These are phyloP conservation scores for Grosmannia penicillata DNA, from an alignment of 2,329 filamentous ascomycete species.

Conservation along the genomic window DNA sequence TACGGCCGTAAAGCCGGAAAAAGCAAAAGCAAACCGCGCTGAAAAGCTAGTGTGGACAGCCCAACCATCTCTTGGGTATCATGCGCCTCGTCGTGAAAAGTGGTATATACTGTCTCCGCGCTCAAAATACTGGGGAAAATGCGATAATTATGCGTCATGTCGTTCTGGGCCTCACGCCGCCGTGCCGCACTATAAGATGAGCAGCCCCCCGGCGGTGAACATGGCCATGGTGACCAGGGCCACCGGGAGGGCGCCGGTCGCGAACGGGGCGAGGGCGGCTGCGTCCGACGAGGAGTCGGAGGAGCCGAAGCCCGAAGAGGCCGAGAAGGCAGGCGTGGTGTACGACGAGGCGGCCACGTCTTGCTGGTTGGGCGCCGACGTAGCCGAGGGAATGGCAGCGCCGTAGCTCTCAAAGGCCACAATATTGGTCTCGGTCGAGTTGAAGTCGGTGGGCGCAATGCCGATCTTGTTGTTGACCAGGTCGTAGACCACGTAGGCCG, in stretches of 20 bases:
- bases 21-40: neutral
- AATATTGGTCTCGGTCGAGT: slow-evolving; percentile 32
- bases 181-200: slow-evolving; percentile 1
- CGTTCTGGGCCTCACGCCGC: neutral
- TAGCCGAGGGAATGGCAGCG: slow-evolving; percentile 35
- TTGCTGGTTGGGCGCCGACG: slow-evolving; percentile 24
- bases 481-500: slow-evolving; percentile 46
- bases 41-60: neutral
- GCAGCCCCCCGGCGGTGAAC: slow-evolving; percentile 6
- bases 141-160: too few relatives aligned
- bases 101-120: neutral
- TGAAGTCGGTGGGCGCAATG: slow-evolving; percentile 40
- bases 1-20: too few relatives aligned
- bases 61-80: neutral
- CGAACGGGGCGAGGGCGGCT: neutral
- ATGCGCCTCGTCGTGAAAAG: neutral
- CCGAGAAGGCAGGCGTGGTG: slow-evolving; percentile 19
- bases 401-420: slow-evolving; percentile 33
- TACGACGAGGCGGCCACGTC: slow-evolving; percentile 14
- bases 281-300: neutral
- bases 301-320: slow-evolving; percentile 20
- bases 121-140: too few relatives aligned
- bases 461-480: slow-evolving; percentile 41
- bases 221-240: slow-evolving; percentile 3
- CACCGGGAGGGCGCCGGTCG: slow-evolving; percentile 5